Base-by-base conservation (phyloP, 2,329 filamentous ascomycete species). In the Epichloe amarillans region DNA sequence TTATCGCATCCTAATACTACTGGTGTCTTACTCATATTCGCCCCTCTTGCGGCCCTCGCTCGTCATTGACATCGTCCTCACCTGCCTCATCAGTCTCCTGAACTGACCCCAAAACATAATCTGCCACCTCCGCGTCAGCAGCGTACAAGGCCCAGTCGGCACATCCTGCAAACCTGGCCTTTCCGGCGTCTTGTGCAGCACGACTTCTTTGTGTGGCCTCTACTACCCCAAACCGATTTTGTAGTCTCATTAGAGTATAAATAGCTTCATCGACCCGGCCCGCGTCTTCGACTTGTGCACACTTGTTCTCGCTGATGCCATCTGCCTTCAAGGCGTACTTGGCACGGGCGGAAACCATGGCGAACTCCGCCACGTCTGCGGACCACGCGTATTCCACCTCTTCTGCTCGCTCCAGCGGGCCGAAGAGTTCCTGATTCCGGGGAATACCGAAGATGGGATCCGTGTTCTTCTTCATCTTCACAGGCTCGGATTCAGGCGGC, bases 111-210 rank as follows among this genome's bases (percentile, higher is more conserved):
- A 60, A 23, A 3, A 61, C 55, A 51, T 53, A 57, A 5, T 53
- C 49, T 17, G 62, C 61, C 42, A 57, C 56, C 23, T 55, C 54
- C 0, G 62, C 62, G 38, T 59, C 54, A 3, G 47, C 47, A 3
- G 62, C 61, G 41, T 57, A 64, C 7, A 54, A 35, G 1, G 62
- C 62, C 40, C 43, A 48, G 38, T 63, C 61, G 0, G 61, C 57
- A 39, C 54, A 60, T 2, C 58, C 60, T 11, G 61, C 62, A 53
- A 61, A 60, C 50, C 54, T 50, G 0, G 58, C 62, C n/a, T 41
- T 52, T 11, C 48, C 47, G 4, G 56, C 60, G 21, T 57, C 48
- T 6, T 56, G 58, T 4, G 55, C 56, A 1, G 52, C 54, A 26
- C 49, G 35, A 10, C 53, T 55, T 41, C 52, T 55, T 3, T 53